Percentiles rank a stretch among this genome's conserved stretches.
phyloP scores from a whole-genome alignment of 2,329 filamentous ascomycete genomes.

The Trichoderma oligosporum region DNA sequence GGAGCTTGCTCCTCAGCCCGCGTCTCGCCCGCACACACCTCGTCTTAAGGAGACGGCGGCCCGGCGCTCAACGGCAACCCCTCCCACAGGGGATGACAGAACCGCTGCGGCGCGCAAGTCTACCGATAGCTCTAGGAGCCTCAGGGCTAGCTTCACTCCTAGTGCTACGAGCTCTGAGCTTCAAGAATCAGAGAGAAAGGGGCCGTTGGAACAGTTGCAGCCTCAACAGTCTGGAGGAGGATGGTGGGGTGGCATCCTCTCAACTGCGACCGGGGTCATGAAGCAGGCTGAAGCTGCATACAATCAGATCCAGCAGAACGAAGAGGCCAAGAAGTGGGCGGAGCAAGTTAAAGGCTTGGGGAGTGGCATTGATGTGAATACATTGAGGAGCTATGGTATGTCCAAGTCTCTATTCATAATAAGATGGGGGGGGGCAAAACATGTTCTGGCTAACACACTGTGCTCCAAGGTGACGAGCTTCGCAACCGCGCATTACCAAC shows the following conservation, averaged over 20 bases:
- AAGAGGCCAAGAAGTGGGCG: slow-evolving; percentile 94
- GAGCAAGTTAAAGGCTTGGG: slow-evolving; percentile 75
- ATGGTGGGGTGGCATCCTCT: slow-evolving; percentile 86
- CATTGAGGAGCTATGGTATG: slow-evolving; percentile 52
- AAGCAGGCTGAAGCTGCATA: slow-evolving; percentile 91
- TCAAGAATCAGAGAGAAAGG: slow-evolving; percentile 54
- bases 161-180: slow-evolving; percentile 61
- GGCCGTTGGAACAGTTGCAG: slow-evolving; percentile 41
- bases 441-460: neutral
- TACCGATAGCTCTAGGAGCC: slow-evolving; percentile 68
- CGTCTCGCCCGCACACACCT: slow-evolving; percentile 79
- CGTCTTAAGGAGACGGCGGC: slow-evolving; percentile 56
- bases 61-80: slow-evolving; percentile 46
- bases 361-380: slow-evolving; percentile 63
- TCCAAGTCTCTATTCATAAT: neutral
- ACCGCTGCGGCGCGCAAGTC: slow-evolving; percentile 59
- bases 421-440: neutral
- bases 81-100: slow-evolving; percentile 63
- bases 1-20: slow-evolving; percentile 65
- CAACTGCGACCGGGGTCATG: slow-evolving; percentile 77
- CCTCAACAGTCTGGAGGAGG: slow-evolving; percentile 55
- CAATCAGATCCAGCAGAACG: slow-evolving; percentile 92
- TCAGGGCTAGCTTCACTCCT: slow-evolving; percentile 68
- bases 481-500: slow-evolving; percentile 85
- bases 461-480: slow-evolving; percentile 74